Evolutionary conservation across 2,329 filamentous ascomycete genomes (phyloP), one percentile per base, ranked within the genome.

Genomic region (Clonostachys solani): DNA sequence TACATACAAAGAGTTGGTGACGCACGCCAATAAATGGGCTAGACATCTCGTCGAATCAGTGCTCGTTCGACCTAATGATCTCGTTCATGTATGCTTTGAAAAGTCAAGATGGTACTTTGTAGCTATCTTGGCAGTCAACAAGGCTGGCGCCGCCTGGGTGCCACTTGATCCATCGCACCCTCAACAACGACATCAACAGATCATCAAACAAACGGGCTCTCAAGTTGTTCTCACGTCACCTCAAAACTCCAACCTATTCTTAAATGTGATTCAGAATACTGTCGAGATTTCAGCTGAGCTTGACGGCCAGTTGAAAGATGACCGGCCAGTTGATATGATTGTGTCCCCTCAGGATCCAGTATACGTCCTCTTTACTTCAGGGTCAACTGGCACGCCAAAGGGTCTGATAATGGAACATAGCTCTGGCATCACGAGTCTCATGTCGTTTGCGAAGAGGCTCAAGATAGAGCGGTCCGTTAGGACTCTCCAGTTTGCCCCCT

Each of bases 71-170:
- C 35, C 45, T 2, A 37, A 43, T 12, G 50, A 51, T 19, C 40
- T 51, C 8, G 51, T 64, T 0, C 56, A 58, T 8, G 42, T 65
- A 0, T 62, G 57, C 42, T 62, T 63, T 15, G 59, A 62, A 33
- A 65, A 64, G 43, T 60, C 56, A 1, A 44, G 46, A 4, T 57
- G 54, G 54, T 48, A 51, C 18, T 46, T 55, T 5, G 55, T 57
- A 23, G 43, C 52, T 13, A 50, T 52, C 15, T 34, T 57, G 2
- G 55, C 52, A 4, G 47, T 57, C 9, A 44, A 52, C 16, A 50
- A 53, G 33, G 55, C 50, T 23, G 55, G 55, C 16, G 55, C 46
- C 19, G 46, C 48, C 6, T 54, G 50, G 29, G 52, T 55, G 23
- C 51, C 49, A 10, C 43, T 57, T 6, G 52, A 52, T 19, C 51